Percentiles rank a stretch among this genome's conserved stretches.
Conservation (phyloP, 768 basidiomycete genomes). For the Mycena capillaripes region DNA sequence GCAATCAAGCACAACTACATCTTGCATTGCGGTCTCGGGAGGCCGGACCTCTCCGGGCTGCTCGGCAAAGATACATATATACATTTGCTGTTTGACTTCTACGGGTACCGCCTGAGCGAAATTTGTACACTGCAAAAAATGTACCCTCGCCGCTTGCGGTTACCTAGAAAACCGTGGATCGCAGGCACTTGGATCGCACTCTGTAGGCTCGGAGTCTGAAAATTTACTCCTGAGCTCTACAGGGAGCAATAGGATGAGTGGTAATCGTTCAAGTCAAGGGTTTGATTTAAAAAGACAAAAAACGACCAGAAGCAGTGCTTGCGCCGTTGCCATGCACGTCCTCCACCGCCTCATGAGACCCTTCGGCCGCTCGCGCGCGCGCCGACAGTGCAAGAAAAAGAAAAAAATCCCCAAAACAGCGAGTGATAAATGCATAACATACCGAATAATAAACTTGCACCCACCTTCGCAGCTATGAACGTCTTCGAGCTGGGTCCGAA, state of each 20-base stretch:
- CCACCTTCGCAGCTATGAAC: no score
- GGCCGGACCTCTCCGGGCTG: conserved; percentile 2
- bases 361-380: no score
- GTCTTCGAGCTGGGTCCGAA: no score
- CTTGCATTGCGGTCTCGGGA: conserved; percentile 12
- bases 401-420: no score
- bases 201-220: conserved; percentile 13
- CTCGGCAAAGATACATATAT: neutral
- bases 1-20: conserved; percentile 17
- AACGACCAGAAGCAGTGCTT: conserved; percentile 2
- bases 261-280: neutral
- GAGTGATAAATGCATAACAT: no score
- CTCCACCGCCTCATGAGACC: no score
- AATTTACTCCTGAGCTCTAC: conserved; percentile 9
- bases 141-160: neutral
- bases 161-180: conserved; percentile 10
- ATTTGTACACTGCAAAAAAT: conserved; percentile 3
- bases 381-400: no score
- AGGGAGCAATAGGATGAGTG: neutral
- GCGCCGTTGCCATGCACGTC: neutral
- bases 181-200: conserved; percentile 15
- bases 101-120: conserved; percentile 1
- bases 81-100: conserved; percentile 3
- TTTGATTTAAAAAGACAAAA: conserved; percentile 1
- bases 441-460: no score